Base-by-base conservation (phyloP, 2,329 filamentous ascomycete genomes). In the Cadophora gregata region DNA sequence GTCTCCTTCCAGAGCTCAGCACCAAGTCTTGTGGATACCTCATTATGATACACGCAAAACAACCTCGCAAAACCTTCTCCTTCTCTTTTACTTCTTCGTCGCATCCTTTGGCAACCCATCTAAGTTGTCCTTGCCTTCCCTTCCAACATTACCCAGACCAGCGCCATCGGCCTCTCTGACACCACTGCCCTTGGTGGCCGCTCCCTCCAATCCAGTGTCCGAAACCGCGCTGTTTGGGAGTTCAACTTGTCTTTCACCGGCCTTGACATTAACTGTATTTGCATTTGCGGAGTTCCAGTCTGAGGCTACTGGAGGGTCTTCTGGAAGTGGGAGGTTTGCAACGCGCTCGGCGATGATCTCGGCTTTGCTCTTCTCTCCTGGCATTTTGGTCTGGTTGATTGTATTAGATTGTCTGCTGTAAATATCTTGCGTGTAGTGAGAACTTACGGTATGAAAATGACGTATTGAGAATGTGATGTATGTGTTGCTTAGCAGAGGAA, bases 201-300 rank as follows among this genome's bases (percentile, higher is more conserved):
- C 86, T 66, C 81, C 87, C 24, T 86, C 81, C 33, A 91, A 79
- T 8, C 86, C 87, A 27, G 82, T 79, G 42, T 82, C 79, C 14
- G 84, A 80, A 2, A 78, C 82, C 24, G 78, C 78, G 47, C 81
- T 83, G 0, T 82, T 83, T 4, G 86, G 85, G 55, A 88, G 79
- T 68, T 85, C 83, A 62, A 81, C 84, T 71, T 85, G 77, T 24
- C 79, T 75, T 1, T 83, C 72, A 63, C 84, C 79, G 24, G 71
- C 27, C 21, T 90, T 90, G 58, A 92, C 87, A 75, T 92, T 90
- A 76, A 92, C 88, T 64, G 81, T 92, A 69, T 86, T 81, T 36
- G 84, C 84, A 74, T 95, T 91, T 60, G 85, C 82, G 0, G 90
- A 92, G 77, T 94, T 88, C 85, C 88, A 93, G 83, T 96, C 92